Percentiles rank a stretch among this genome's conserved stretches.
Conservation (phyloP, 148 eudicot species). For the Selenicereus undatus region DNA sequence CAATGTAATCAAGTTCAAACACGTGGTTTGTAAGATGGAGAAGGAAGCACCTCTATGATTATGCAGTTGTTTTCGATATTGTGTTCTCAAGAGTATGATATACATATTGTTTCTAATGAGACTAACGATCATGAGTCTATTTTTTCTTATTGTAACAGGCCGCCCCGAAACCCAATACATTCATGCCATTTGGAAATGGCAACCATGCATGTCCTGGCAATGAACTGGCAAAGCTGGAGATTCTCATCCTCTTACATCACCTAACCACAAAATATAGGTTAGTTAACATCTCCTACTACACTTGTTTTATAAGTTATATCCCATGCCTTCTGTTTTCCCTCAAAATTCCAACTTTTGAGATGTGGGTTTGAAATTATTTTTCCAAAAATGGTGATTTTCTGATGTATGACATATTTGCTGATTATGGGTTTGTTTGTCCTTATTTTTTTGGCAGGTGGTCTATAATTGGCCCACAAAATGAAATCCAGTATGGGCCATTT, state of each 20-base stretch:
- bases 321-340: too few relatives aligned
- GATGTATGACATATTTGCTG: slow-evolving; percentile 12
- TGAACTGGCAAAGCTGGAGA: slow-evolving; percentile 72
- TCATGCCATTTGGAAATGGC: slow-evolving; percentile 72
- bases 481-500: slow-evolving; percentile 49
- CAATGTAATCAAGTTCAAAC: neutral
- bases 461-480: slow-evolving; percentile 35
- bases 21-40: neutral
- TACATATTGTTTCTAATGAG: neutral
- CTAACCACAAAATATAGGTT: slow-evolving; percentile 64
- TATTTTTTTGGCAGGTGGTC: slow-evolving; percentile 34
- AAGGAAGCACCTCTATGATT: neutral
- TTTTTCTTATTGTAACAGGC: slow-evolving; percentile 25
- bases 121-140: neutral
- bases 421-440: slow-evolving; percentile 9
- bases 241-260: slow-evolving; percentile 55
- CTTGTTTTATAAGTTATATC: neutral
- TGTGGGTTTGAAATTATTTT: neutral
- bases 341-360: neutral
- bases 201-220: slow-evolving; percentile 71
- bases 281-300: neutral
- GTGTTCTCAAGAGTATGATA: too few relatives aligned
- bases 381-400: neutral
- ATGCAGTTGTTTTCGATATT: neutral
- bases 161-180: slow-evolving; percentile 64